Evolutionary conservation across 1,284 basidiomycete species (phyloP).

Genomic region (Ustilago nuda): DNA sequence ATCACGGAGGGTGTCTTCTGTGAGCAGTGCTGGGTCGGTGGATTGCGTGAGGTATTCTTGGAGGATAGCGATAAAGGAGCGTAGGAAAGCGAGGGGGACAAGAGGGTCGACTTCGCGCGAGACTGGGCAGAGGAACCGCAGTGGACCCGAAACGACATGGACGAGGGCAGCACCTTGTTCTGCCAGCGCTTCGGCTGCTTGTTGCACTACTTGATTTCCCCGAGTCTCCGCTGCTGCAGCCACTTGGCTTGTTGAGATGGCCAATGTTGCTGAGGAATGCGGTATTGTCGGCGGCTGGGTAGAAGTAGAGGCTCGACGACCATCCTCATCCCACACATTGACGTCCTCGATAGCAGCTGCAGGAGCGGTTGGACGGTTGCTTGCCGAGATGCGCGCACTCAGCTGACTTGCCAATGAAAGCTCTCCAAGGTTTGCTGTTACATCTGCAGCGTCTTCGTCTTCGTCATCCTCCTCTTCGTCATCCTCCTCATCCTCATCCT

Average conservation of each 20-base stretch:
- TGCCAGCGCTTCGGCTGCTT: constrained; percentile 49
- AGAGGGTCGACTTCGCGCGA: constrained; percentile 88
- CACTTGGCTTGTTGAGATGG: not conserved
- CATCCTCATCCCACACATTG: constrained; percentile 48
- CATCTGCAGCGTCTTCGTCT: constrained; percentile 26
- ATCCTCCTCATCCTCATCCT: constrained; percentile 31
- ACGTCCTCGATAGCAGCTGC: constrained; percentile 25
- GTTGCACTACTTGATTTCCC: constrained; percentile 28
- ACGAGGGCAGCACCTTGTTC: constrained; percentile 75
- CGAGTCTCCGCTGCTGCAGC: constrained; percentile 10
- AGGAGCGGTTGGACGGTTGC: constrained; percentile 8
- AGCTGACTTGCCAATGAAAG: constrained; percentile 46
- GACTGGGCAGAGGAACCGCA: constrained; percentile 83
- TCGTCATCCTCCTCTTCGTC: constrained; percentile 25
- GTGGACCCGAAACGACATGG: constrained; percentile 79
- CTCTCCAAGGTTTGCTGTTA: constrained; percentile 30
- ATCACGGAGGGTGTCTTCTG: constrained; percentile 61
- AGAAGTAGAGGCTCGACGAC: not conserved
- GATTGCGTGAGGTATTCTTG: constrained; percentile 61
- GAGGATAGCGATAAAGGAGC: constrained; percentile 79
- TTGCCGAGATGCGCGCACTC: constrained; percentile 36
- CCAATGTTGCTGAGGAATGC: constrained; percentile 1
- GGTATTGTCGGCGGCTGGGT: not conserved
- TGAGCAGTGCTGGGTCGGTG: constrained; percentile 46
- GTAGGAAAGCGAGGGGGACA: constrained; percentile 87